Percentiles rank a stretch among this genome's conserved stretches.
These are phyloP conservation scores for Chlorella sorokiniana DNA, from an alignment of 139 green algal species.

Conservation along the genomic window DNA sequence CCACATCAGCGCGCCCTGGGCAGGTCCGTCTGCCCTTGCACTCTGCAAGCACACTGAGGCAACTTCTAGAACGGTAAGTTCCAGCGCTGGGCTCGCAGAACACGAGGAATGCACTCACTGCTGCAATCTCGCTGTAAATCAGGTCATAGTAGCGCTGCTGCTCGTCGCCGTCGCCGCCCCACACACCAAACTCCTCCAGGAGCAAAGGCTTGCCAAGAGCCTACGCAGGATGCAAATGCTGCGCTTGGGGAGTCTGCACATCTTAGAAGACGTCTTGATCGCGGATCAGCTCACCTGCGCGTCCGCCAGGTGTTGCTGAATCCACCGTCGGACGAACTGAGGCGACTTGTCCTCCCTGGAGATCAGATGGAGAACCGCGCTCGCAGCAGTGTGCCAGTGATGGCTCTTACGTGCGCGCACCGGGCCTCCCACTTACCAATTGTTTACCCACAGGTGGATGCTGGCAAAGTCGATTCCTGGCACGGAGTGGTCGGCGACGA, in stretches of 20 bases:
- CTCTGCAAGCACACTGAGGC: slow-evolving; percentile 30
- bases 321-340: slow-evolving; percentile 42
- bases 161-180: background rate
- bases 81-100: too few species aligned
- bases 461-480: slow-evolving; percentile 48
- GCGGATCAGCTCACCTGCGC: background rate
- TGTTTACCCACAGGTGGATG: slow-evolving; percentile 41
- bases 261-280: too few species aligned
- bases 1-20: slow-evolving; percentile 66
- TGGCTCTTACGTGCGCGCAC: background rate
- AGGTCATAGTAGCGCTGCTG: slow-evolving; percentile 19
- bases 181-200: slow-evolving; percentile 54
- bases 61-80: too few species aligned
- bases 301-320: slow-evolving; percentile 43
- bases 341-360: slow-evolving; percentile 30
- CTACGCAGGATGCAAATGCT: background rate
- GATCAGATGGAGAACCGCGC: too few species aligned
- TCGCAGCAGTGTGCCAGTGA: too few species aligned
- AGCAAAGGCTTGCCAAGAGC: slow-evolving; percentile 49
- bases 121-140: slow-evolving; percentile 18
- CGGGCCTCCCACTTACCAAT: background rate
- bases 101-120: background rate
- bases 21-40: slow-evolving; percentile 29
- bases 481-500: slow-evolving; percentile 43
- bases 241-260: too few species aligned